Base-by-base conservation (phyloP, 176 grass and related monocot species). In the Otatea glauca region DNA sequence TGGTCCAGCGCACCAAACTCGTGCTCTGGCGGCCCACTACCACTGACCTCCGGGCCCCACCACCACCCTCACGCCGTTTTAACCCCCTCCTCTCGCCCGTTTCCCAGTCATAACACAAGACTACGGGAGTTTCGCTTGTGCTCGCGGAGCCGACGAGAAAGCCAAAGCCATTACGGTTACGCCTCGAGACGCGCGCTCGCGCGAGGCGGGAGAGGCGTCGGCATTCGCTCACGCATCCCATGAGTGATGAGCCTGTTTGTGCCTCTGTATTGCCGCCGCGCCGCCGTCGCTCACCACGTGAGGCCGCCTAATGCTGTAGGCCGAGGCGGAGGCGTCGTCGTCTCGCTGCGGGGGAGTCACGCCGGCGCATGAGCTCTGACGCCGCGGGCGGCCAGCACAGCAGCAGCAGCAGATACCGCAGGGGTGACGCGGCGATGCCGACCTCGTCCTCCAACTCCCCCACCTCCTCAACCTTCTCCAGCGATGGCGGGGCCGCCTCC, bases 291-390 rank as follows among this genome's bases (percentile, higher is more conserved):
- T 88, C 80, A 88, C 86, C 65, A 16, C 43, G 29, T 45, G 41
- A 64, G 72, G 38, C 73, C 86, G 10, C 67, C 77, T 85, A 89
- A 81, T 89, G 88, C 83, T 85, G 78, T 72, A 89, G 82, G 77
- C 5, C 42, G 39, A 51, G 16, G 17, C 34, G 24, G 58, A 53
- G 20, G 21, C 32, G 27, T 24, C 56, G 68, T 18, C 44, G 82
- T 65, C 59, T 72, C 68, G 68, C 76, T 47, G 50, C 39, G 55
- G 66, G 71, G 61, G 78, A 61, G 55, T 38, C 35, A 13, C 37
- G 67, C 55, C 18, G 49, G 77, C 78, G 53, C 83, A 81, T 81
- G 88, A 89, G 63, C 83, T 44, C 23, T 81, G 87, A 85, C 70
- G 27, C 76, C 49, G 69, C 69, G 76, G 48, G 35, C 5, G 17